phyloP scores from a whole-genome alignment of 306 rosid species.

The Hippophae tibetana region DNA sequence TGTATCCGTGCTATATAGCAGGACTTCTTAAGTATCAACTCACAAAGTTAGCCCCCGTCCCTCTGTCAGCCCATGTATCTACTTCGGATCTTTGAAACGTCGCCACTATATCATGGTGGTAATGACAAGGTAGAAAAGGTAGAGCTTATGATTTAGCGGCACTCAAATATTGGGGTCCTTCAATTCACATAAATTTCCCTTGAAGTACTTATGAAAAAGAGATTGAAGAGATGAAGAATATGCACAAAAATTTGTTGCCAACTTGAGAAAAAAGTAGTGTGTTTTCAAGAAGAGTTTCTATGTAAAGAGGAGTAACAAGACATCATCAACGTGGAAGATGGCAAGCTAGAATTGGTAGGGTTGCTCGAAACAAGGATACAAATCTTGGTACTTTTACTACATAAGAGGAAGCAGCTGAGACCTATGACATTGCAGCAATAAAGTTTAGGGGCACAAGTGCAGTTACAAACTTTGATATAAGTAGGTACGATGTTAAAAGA shows the following conservation, averaged over 20 bases:
- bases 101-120: slow-evolving; percentile 37
- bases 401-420: slow-evolving; percentile 98
- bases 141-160: slow-evolving; percentile 97
- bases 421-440: slow-evolving; percentile 96
- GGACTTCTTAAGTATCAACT: no score
- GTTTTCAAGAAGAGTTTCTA: slow-evolving; percentile 98
- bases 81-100: no score
- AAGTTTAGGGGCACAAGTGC: slow-evolving; percentile 95
- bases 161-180: slow-evolving; percentile 96
- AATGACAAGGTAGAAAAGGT: slow-evolving; percentile 96
- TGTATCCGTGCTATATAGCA: no score
- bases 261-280: slow-evolving; percentile 96
- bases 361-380: slow-evolving; percentile 94
- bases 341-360: slow-evolving; percentile 98
- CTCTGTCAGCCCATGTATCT: no score
- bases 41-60: no score
- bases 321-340: slow-evolving; percentile 99
- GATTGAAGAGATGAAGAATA: slow-evolving; percentile 89
- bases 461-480: slow-evolving; percentile 89
- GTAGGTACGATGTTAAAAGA: slow-evolving; percentile 91
- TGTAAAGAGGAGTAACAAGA: slow-evolving; percentile 98
- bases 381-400: slow-evolving; percentile 98
- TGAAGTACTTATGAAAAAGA: slow-evolving; percentile 74
- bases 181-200: slow-evolving; percentile 93
- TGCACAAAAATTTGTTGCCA: slow-evolving; percentile 98